A percentile compares a stretch with the other conserved stretches of the same genome.
phyloP scores from a whole-genome alignment of 2,329 filamentous ascomycete genomes.

The Fusarium musae region DNA sequence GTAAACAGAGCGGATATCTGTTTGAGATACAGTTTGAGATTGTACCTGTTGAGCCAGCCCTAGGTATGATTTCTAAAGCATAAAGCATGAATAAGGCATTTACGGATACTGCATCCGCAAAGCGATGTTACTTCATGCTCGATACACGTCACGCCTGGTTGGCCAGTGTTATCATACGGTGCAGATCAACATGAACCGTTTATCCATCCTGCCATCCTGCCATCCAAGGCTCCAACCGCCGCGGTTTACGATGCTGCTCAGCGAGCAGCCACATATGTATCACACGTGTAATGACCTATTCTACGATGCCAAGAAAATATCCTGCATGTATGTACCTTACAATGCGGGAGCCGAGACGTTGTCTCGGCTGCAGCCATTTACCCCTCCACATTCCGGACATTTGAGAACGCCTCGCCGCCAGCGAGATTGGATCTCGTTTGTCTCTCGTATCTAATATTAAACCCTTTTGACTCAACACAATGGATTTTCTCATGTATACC shows the following conservation, averaged over 20 bases:
- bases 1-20: slow-evolving; percentile 3
- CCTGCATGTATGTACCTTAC: neutral
- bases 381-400: slow-evolving; percentile 7
- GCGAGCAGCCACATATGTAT: neutral
- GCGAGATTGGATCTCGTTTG: slow-evolving; percentile 31
- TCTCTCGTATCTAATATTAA: neutral
- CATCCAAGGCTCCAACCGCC: slow-evolving; percentile 6
- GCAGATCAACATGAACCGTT: slow-evolving; percentile 20
- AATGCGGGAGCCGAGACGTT: slow-evolving; percentile 9
- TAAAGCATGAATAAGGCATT: neutral
- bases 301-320: slow-evolving; percentile 5
- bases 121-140: neutral
- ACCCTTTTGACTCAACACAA: neutral
- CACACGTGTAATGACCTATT: neutral
- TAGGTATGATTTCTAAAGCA: neutral
- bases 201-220: slow-evolving; percentile 2
- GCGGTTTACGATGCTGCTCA: neutral
- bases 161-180: slow-evolving; percentile 4
- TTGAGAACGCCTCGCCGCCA: slow-evolving; percentile 12
- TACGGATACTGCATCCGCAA: neutral
- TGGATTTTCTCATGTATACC: neutral
- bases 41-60: neutral
- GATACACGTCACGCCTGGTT: slow-evolving; percentile 12
- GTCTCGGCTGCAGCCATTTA: slow-evolving; percentile 4
- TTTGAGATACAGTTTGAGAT: slow-evolving; percentile 18